Conservation (phyloP, 148 eudicot species). For the Cornus controversa region DNA sequence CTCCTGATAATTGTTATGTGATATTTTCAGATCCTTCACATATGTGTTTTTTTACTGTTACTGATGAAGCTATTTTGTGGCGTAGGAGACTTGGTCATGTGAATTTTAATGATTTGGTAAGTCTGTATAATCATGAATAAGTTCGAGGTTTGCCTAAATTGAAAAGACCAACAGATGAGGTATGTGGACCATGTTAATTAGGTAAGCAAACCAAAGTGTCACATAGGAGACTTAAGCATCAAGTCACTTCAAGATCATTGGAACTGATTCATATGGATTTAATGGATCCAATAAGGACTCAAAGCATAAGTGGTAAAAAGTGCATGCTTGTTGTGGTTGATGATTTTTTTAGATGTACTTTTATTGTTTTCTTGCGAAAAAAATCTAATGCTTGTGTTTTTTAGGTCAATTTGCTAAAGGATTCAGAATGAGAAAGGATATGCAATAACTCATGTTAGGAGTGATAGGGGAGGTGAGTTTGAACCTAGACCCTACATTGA, state of each 20-base stretch:
- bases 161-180: not conserved
- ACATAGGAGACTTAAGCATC: not conserved
- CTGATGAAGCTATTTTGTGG: not conserved
- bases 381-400: not conserved
- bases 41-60: not conserved
- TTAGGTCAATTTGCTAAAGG: not conserved
- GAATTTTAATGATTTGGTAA: not conserved
- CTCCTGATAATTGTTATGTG: not conserved
- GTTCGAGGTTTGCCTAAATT: not conserved
- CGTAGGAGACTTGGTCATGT: not conserved
- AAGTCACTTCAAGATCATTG: not conserved
- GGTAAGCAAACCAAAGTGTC: not conserved
- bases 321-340: not conserved
- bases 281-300: not conserved
- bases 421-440: constrained; percentile 3
- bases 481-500: not conserved
- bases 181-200: not conserved
- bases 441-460: not conserved
- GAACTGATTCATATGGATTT: not conserved
- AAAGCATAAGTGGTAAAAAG: not conserved
- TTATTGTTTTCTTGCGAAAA: not conserved
- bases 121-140: not conserved
- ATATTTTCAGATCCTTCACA: not conserved
- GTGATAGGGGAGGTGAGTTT: not conserved
- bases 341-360: not conserved